These are phyloP conservation scores for Russula ochroleuca DNA, from an alignment of 768 basidiomycete genomes.

Conservation along the genomic window DNA sequence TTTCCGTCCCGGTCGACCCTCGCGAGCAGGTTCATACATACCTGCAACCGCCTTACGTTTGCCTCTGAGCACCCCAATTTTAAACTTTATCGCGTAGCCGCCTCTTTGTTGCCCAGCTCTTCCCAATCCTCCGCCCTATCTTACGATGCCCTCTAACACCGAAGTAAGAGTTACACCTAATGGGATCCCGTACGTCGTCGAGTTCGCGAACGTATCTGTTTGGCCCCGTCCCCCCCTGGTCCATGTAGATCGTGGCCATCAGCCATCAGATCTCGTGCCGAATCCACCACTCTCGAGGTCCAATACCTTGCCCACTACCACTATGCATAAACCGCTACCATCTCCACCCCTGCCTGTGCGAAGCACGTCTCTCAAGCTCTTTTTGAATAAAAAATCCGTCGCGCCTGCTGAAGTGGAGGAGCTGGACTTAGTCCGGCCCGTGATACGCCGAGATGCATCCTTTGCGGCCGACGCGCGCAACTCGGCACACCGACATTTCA, in stretches of 20 bases:
- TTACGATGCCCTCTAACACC: constrained; percentile 28
- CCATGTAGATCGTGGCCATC: constrained; percentile 1
- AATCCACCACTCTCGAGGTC: constrained; percentile 19
- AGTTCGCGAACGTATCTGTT: constrained; percentile 37
- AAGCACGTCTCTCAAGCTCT: constrained; percentile 26
- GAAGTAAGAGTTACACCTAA: constrained; percentile 35
- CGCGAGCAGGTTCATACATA: constrained; percentile 9
- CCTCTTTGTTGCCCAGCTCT: not conserved
- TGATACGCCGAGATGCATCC: constrained; percentile 13
- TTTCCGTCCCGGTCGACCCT: constrained; percentile 14
- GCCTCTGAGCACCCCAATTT: constrained; percentile 18
- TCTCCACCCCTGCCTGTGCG: constrained; percentile 20
- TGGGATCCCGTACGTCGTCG: constrained; percentile 38
- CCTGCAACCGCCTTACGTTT: constrained; percentile 10
- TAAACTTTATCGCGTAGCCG: constrained; percentile 13
- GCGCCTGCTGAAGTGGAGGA: not conserved
- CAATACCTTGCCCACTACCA: constrained; percentile 21
- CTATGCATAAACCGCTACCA: constrained; percentile 24
- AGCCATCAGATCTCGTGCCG: not conserved
- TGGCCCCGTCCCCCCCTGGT: constrained; percentile 26
- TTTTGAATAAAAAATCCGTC: constrained; percentile 3
- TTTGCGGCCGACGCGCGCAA: constrained; percentile 23
- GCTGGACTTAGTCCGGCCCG: constrained; percentile 5
- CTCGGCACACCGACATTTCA: constrained; percentile 23
- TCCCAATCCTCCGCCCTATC: constrained; percentile 3